Percentiles rank a stretch among this genome's conserved stretches.
phyloP scores from a whole-genome alignment of 1,139 yeast species.

The Wickerhamomyces sp. region DNA sequence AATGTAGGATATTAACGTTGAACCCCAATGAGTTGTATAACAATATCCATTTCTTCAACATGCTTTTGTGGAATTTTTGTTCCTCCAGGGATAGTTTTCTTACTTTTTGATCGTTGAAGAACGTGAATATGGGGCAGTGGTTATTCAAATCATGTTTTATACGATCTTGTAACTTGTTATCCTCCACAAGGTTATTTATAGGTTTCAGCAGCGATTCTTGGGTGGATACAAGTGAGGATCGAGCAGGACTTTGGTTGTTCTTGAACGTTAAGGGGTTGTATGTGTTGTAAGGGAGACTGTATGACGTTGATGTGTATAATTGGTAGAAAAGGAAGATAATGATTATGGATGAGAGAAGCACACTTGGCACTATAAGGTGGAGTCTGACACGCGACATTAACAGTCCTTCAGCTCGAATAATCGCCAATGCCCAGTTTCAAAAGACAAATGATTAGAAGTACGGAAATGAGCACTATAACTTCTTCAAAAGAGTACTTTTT shows the following conservation, averaged over 20 bases:
- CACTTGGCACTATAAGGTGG: not conserved
- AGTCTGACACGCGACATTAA: not conserved
- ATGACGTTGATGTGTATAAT: not conserved
- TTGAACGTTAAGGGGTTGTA: constrained; percentile 2
- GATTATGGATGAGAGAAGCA: not conserved
- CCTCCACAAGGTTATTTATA: constrained; percentile 2
- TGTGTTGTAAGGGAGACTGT: not conserved
- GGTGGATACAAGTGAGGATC: not conserved
- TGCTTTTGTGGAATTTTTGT: constrained; percentile 13
- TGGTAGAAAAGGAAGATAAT: not conserved
- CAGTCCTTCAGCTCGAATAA: no score
- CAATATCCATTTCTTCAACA: constrained; percentile 15
- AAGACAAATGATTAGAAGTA: no score
- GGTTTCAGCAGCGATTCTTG: not conserved
- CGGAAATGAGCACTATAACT: no score
- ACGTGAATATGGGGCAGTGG: constrained; percentile 13
- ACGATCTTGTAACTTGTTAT: constrained; percentile 1
- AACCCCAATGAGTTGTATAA: constrained; percentile 17
- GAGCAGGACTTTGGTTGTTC: not conserved
- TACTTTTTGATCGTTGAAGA: constrained; percentile 18
- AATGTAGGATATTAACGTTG: constrained; percentile 13
- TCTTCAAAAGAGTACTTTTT: no score
- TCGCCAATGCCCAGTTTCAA: no score
- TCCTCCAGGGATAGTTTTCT: constrained; percentile 13
- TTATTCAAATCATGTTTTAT: constrained; percentile 6